Conservation (phyloP, 768 basidiomycete genomes). For the Nevesoporus exiguus region DNA sequence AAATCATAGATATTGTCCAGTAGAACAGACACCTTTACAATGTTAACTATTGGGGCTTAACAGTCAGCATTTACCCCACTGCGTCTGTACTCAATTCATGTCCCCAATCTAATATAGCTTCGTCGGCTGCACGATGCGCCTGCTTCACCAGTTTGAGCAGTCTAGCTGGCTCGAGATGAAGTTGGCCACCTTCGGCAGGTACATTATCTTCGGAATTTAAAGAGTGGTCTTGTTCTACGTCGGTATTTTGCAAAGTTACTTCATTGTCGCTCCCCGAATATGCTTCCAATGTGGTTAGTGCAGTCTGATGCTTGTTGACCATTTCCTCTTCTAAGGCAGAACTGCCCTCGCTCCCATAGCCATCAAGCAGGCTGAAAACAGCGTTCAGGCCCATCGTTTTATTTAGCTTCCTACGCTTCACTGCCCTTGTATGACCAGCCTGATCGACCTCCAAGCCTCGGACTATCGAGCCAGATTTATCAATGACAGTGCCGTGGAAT, state of each 20-base stretch:
- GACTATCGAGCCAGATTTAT: conserved; percentile 44
- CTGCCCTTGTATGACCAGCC: conserved; percentile 32
- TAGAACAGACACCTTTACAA: neutral
- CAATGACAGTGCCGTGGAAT: conserved; percentile 60
- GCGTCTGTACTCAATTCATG: conserved; percentile 27
- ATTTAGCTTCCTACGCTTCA: conserved; percentile 59
- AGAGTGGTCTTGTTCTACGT: conserved; percentile 15
- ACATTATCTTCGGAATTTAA: conserved; percentile 15
- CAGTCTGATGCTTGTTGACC: neutral
- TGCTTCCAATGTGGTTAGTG: conserved; percentile 22
- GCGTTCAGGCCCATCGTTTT: conserved; percentile 49
- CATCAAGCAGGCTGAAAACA: conserved; percentile 55
- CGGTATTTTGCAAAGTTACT: neutral
- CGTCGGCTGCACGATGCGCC: conserved; percentile 23
- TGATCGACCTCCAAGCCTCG: conserved; percentile 7
- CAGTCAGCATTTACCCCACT: conserved; percentile 3
- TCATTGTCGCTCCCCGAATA: conserved; percentile 25
- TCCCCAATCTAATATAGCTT: conserved; percentile 32
- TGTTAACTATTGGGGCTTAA: neutral
- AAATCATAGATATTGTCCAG: neutral
- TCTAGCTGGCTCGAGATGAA: conserved; percentile 20
- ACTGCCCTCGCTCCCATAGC: conserved; percentile 53
- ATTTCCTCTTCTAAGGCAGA: conserved; percentile 32
- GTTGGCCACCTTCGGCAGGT: conserved; percentile 5
- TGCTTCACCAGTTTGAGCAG: conserved; percentile 26